phyloP scores from a whole-genome alignment of 495 filamentous ascomycete genomes.

The Daldinia vernicosa region DNA sequence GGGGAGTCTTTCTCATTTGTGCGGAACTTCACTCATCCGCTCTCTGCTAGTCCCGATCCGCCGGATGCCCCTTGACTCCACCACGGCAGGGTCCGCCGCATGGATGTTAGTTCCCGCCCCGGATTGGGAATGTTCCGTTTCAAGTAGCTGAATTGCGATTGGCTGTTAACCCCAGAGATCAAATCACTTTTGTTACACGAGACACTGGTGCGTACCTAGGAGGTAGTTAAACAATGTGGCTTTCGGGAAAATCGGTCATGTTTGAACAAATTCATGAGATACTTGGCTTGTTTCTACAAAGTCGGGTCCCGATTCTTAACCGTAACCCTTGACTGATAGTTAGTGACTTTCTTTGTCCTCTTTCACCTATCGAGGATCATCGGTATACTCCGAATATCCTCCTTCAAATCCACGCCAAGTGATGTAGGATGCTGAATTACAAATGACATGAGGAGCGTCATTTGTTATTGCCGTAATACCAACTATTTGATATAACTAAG shows the following conservation, averaged over 20 bases:
- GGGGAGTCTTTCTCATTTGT: slow-evolving; percentile 5
- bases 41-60: slow-evolving; percentile 25
- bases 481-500: neutral
- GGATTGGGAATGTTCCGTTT: slow-evolving; percentile 33
- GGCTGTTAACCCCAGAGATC: slow-evolving; percentile 4
- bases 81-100: slow-evolving; percentile 2
- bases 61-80: slow-evolving; percentile 5
- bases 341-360: neutral
- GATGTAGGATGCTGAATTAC: neutral
- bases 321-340: neutral
- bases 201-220: neutral
- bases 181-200: neutral
- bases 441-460: neutral
- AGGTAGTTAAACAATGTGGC: slow-evolving; percentile 8
- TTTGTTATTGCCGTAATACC: neutral
- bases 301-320: neutral
- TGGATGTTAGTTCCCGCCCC: slow-evolving; percentile 16
- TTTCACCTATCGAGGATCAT: neutral
- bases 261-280: neutral
- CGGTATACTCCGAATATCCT: neutral
- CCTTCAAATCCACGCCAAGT: neutral
- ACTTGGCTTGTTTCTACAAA: neutral
- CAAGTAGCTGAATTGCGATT: slow-evolving; percentile 6
- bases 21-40: slow-evolving; percentile 27
- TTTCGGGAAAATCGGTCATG: slow-evolving; percentile 6